Base-by-base conservation (phyloP, 768 basidiomycete genomes). In the Hirschioporus abietinus region DNA sequence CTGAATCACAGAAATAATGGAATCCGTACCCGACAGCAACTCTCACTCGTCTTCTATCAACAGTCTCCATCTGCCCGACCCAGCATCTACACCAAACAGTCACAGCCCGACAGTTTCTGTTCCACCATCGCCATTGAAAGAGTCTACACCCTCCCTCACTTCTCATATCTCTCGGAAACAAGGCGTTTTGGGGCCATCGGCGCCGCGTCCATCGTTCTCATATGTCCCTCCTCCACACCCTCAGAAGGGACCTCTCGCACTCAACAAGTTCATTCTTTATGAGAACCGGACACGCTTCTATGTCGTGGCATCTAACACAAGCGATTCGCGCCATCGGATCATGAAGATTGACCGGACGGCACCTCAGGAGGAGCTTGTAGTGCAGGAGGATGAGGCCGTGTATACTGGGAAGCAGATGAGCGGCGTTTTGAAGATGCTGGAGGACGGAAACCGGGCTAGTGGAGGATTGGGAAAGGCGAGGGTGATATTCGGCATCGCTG, bases 281-380 rank as follows among this genome's bases (percentile, higher is more conserved):
- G 96, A 99, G 79, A 98, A 94, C 72, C 87, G 88, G 66, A 83
- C 89, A 25, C 89, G 93, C 20, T 95, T 96, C 83, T 98, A 88
- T 79, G 86, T 99, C 64, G 88, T 98, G 68, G 95, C 92, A 1
- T 95, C 92, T 57, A 95, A 95, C 78, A 86, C 93, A 0, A 87
- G 91, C 18, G 93, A 93, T 67, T 91, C 93, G 0, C 85, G 91
- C 1, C 95, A 97, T 73, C 86, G 92, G 23, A 93, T 99, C 66
- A 85, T 98, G 73, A 97, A 95, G 80, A 89, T 99, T 64, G 95
- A 99, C 76, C 83, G 96, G 57, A 95, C 92, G 1, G 84, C 86
- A 0, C 89, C 88, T 66, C 86, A 87, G 34, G 88, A 91, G 68
- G 81, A 97, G 12, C 78, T 79, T 26, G 86, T 97, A 2, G 82